Percentiles rank a stretch among this genome's conserved stretches.
These are phyloP conservation scores for Petasospora rhodanensis DNA, from an alignment of 1,139 yeast genomes.

Conservation along the genomic window DNA sequence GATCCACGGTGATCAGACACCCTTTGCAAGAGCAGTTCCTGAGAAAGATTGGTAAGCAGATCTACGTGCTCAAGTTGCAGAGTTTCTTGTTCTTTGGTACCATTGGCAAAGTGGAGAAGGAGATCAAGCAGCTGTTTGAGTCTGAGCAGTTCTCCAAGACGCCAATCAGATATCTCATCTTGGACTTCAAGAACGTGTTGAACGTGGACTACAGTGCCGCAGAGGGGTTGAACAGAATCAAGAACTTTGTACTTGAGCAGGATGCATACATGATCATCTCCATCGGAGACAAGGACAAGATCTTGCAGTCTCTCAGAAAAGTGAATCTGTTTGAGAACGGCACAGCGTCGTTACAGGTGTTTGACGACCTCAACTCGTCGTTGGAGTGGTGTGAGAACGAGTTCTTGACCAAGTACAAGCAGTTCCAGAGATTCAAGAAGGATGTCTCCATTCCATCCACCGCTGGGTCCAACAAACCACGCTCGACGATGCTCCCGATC, in stretches of 20 bases:
- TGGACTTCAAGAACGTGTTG: constrained; percentile 79
- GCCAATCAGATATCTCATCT: constrained; percentile 62
- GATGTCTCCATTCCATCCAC: constrained; percentile 9
- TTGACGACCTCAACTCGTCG: constrained; percentile 77
- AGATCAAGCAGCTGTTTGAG: constrained; percentile 64
- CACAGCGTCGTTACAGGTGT: constrained; percentile 50
- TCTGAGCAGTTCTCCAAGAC: constrained; percentile 37
- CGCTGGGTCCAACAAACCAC: constrained; percentile 13
- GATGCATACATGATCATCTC: constrained; percentile 72
- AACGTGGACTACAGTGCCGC: constrained; percentile 94
- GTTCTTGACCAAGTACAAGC: constrained; percentile 65
- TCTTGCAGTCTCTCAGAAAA: constrained; percentile 57
- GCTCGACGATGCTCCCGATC: constrained; percentile 24
- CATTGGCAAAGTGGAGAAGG: constrained; percentile 82
- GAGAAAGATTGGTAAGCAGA: constrained; percentile 84
- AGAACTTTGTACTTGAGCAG: constrained; percentile 68
- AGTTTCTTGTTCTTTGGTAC: constrained; percentile 94
- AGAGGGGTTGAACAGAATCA: constrained; percentile 87
- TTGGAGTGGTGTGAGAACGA: constrained; percentile 96
- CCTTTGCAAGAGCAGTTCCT: constrained; percentile 85
- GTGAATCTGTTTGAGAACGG: constrained; percentile 34
- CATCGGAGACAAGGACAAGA: constrained; percentile 65
- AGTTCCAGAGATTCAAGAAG: constrained; percentile 24
- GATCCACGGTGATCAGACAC: constrained; percentile 90
- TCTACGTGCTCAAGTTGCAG: constrained; percentile 78